A percentile compares a stretch with the other conserved stretches of the same genome.
These are phyloP conservation scores for Nicotiana paniculata DNA, from an alignment of 257 asterid genomes.

Conservation along the genomic window DNA sequence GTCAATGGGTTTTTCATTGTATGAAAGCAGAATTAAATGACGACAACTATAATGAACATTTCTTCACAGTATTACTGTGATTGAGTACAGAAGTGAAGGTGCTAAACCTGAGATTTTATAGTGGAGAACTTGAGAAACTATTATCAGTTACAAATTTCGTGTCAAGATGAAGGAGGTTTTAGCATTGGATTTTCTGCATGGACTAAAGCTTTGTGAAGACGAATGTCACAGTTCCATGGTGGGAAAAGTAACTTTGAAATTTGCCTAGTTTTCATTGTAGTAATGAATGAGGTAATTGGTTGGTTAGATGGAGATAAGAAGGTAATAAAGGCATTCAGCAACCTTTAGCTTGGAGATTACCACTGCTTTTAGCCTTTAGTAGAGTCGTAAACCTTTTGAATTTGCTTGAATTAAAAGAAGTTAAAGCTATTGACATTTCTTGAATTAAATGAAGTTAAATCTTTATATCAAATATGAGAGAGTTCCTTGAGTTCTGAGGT, in stretches of 20 bases:
- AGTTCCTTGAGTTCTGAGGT: not conserved
- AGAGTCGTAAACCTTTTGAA: not conserved
- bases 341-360: not conserved
- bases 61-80: not conserved
- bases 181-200: constrained; percentile 8
- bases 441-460: not conserved
- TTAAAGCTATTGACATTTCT: not conserved
- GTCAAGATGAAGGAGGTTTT: not conserved
- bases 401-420: not conserved
- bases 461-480: not conserved
- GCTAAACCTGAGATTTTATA: not conserved
- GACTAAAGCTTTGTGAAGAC: not conserved
- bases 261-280: not conserved
- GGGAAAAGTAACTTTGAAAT: constrained; percentile 7
- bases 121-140: not conserved
- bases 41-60: not conserved
- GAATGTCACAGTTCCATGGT: constrained; percentile 4
- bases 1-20: not conserved
- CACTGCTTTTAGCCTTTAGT: not conserved
- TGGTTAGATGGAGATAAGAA: constrained; percentile 4
- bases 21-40: not conserved
- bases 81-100: not conserved
- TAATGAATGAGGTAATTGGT: not conserved
- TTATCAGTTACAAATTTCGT: not conserved
- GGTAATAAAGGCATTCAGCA: not conserved